Evolutionary conservation across 1,284 basidiomycete genomes (phyloP), one percentile per base, ranked within the genome.

Genomic region (Peniophora sp.): DNA sequence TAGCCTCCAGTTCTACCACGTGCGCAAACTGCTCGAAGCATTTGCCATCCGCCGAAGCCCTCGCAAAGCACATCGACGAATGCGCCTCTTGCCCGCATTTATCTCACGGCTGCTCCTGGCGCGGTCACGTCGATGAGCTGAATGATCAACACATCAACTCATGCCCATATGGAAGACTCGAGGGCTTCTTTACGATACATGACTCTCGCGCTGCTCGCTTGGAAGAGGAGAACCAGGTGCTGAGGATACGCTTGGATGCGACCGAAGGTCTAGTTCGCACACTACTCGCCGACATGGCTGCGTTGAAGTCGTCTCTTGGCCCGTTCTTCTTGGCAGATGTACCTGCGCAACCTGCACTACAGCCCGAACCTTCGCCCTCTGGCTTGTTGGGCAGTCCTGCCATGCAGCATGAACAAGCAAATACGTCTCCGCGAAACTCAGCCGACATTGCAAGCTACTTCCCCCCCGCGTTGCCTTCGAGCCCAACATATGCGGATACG

Each of bases 101-200:
- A 24, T 42, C 61, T 1, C 64, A 78, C 54, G 85, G 85, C 14
- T 86, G 84, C 62, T 54, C 70, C 3, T 81, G 78, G 71, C 67
- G 63, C 17, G 78, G 83, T 15, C 57, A 70, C 3, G 73, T 79
- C 24, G 60, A 57, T 22, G 55, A 61, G 1, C 61, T 81, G 3
- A 47, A 63, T n/a, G 53, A 65, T 11, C 50, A 62, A 12, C 85
- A 88, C 58, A 57, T 75, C 14, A 44, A 57, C 1, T 57, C 65
- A 0, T 88, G 86, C 58, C 63, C 79, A 1, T 88, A 85, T 61
- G 81, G 85, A 60, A 68, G 72, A 1, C 69, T 88, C 53, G 77
- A 78, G 54, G 75, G 73, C 14, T 85, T 83, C 65, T 77, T 87
- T 54, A 57, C 68, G 0, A 54, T 76, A 35, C 71, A 80, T 57